Evolutionary conservation across 805 yeast genomes (phyloP), one percentile per base, ranked within the genome.

Genomic region (Myxozyma melibiosi): DNA sequence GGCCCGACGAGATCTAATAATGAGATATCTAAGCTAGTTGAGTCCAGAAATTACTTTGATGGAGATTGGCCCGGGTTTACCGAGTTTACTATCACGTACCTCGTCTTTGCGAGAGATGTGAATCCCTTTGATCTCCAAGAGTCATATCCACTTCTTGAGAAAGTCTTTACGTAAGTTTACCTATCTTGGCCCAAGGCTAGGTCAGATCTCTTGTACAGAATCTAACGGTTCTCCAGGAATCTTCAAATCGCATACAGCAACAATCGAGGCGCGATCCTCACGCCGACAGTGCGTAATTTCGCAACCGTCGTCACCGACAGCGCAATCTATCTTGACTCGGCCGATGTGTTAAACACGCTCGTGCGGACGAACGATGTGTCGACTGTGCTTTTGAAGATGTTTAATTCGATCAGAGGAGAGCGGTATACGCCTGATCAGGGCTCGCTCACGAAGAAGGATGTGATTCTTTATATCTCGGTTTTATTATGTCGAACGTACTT

Each of bases 401-500:
- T 85, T 73, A 85, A 85, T 65, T 77, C 83, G 50, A 80, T 82
- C 37, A 75, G 88, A 38, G 79, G 83, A 62, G 71, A 78, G 63
- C 67, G 73, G 59, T 63, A 67, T n/a, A 73, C 68, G 53, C 35
- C 45, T 20, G 53, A 47, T 18, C 35, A 24, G 18, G 56, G 48
- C n/a, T 35, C 28, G 40, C 38, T 42, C 27, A 41, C 30, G 33
- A 82, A 83, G 63, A 82, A 79, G 59, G 68, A 74, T 24, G 78
- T 83, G 30, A 72, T 84, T 43, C 66, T 85, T 24, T 80, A 75
- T 62, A 71, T 84, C 13, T 85, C 87, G 0, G 76, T 75, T 34
- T 73, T 74, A 55, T 71, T 85, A 48, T 84, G 87, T 66, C 76
- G 79, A 54, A 70, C 81, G 4, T 85, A 85, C 68, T 84, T 81